Percentiles rank a stretch among this genome's conserved stretches.
Evolutionary conservation across 2,329 filamentous ascomycete genomes (phyloP).

Genomic region (Plectosphaerella plurivora): DNA sequence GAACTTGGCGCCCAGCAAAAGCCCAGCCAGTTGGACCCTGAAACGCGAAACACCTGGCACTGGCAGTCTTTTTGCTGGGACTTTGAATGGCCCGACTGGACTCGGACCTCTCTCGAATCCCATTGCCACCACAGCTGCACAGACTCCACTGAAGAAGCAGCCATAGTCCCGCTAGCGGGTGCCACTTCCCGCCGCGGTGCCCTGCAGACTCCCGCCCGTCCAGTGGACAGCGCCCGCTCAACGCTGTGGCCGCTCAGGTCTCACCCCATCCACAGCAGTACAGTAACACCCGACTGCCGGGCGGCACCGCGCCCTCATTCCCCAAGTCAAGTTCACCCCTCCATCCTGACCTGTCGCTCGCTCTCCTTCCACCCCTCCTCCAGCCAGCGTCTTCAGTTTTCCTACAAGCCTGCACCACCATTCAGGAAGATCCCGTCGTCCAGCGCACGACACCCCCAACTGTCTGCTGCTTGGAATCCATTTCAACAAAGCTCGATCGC

Average conservation of each 20-base stretch:
- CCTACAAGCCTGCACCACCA: too few species aligned
- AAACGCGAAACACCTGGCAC: background rate
- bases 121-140: background rate
- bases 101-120: background rate
- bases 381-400: too few species aligned
- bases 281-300: too few species aligned
- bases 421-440: conserved; percentile 2
- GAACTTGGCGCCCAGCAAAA: background rate
- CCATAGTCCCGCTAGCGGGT: background rate
- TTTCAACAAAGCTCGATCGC: background rate
- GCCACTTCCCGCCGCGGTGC: background rate
- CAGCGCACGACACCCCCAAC: conserved; percentile 5
- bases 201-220: too few species aligned
- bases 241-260: background rate
- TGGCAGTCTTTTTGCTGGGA: background rate
- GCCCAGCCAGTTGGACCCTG: background rate
- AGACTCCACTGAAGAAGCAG: background rate
- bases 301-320: too few species aligned
- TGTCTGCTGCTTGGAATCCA: conserved; percentile 4
- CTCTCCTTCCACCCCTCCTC: background rate
- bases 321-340: background rate
- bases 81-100: background rate
- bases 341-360: conserved; percentile 1
- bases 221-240: background rate
- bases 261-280: too few species aligned